Conservation (phyloP, 2,329 filamentous ascomycete genomes). For the Cercospora nicotianae region DNA sequence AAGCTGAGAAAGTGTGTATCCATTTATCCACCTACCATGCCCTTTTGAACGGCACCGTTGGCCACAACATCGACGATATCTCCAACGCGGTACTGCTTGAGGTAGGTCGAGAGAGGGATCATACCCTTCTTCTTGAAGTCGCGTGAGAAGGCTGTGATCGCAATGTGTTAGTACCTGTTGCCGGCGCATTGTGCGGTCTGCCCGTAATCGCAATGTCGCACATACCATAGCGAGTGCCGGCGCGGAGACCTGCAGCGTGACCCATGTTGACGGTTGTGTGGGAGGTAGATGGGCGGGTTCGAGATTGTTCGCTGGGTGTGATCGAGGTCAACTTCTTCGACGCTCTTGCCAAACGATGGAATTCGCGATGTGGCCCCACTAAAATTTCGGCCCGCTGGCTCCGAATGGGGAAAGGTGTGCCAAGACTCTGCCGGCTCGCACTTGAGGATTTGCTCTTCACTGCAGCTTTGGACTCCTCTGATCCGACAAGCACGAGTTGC, state of each 20-base stretch:
- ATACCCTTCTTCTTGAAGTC: conserved; percentile 93
- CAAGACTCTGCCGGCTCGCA: background rate
- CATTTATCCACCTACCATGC: conserved; percentile 60
- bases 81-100: conserved; percentile 94
- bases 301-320: conserved; percentile 13
- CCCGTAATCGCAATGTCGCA: conserved; percentile 17
- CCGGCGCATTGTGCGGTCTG: conserved; percentile 5
- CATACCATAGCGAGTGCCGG: conserved; percentile 46
- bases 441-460: conserved; percentile 2
- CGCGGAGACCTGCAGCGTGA: conserved; percentile 52
- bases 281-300: conserved; percentile 12
- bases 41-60: conserved; percentile 98
- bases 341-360: background rate
- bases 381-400: background rate
- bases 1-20: conserved; percentile 9
- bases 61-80: conserved; percentile 99
- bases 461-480: conserved; percentile 10
- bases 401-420: background rate
- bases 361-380: conserved; percentile 7
- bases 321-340: background rate
- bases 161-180: conserved; percentile 20
- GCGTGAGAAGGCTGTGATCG: conserved; percentile 70
- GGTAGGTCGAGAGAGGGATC: conserved; percentile 92
- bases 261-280: conserved; percentile 49
- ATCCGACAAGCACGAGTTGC: conserved; percentile 18